These are phyloP conservation scores for Trichoderma polysporum DNA, from an alignment of 2,329 filamentous ascomycete species.

Conservation along the genomic window DNA sequence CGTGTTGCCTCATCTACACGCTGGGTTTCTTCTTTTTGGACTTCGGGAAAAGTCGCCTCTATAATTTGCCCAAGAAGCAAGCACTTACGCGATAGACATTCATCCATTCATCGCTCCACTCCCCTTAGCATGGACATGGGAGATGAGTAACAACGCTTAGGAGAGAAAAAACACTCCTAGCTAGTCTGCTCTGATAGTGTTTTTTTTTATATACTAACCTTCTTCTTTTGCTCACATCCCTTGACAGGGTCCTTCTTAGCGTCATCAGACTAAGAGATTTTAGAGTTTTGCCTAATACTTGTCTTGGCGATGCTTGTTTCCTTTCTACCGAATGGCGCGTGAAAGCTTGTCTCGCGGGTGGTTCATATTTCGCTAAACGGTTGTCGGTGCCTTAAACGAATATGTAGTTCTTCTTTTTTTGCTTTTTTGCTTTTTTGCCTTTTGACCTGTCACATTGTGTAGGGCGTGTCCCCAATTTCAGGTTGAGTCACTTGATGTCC, in stretches of 20 bases:
- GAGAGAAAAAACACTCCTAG: no score
- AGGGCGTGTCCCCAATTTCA: no score
- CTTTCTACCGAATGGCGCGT: no score
- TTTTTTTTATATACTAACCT: background rate
- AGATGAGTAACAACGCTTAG: background rate
- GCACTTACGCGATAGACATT: no score
- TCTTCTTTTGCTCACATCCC: background rate
- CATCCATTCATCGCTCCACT: background rate
- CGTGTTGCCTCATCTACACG: background rate
- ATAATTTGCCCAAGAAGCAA: background rate
- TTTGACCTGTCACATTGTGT: background rate
- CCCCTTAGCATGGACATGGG: background rate
- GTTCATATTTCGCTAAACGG: no score
- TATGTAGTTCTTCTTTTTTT: no score
- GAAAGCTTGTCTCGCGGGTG: no score
- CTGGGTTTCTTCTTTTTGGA: background rate
- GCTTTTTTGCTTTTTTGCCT: no score
- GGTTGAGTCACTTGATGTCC: no score
- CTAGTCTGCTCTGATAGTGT: background rate
- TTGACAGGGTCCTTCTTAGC: background rate
- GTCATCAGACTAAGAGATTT: background rate
- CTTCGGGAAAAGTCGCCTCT: background rate
- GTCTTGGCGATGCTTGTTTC: background rate
- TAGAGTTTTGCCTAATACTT: background rate
- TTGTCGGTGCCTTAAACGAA: no score